These are phyloP conservation scores for Penicillium thymicola DNA, from an alignment of 2,329 filamentous ascomycete genomes.

Conservation along the genomic window DNA sequence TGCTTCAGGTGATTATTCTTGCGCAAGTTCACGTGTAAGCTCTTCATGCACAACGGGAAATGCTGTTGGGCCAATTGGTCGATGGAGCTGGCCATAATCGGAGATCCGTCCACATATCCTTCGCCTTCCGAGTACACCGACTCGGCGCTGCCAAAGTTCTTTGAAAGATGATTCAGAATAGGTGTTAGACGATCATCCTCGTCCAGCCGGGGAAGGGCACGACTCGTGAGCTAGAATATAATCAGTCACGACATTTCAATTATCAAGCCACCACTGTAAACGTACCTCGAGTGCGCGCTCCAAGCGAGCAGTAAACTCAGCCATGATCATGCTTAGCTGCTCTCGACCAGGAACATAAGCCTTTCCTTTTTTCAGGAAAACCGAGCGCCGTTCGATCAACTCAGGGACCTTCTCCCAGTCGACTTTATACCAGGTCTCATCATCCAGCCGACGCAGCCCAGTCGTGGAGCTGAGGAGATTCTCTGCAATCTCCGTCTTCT, in stretches of 20 bases:
- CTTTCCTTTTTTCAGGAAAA: slow-evolving; percentile 75
- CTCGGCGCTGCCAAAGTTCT: slow-evolving; percentile 92
- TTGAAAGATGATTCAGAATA: slow-evolving; percentile 78
- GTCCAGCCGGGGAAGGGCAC: slow-evolving; percentile 84
- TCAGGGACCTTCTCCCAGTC: slow-evolving; percentile 94
- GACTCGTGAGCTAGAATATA: slow-evolving; percentile 68
- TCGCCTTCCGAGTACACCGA: slow-evolving; percentile 69
- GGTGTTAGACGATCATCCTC: slow-evolving; percentile 88
- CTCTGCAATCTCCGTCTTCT: slow-evolving; percentile 65
- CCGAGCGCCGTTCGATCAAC: slow-evolving; percentile 73
- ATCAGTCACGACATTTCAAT: slow-evolving; percentile 17
- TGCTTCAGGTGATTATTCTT: slow-evolving; percentile 91
- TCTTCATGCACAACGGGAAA: slow-evolving; percentile 92
- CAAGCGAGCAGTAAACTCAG: slow-evolving; percentile 76
- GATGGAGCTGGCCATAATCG: slow-evolving; percentile 74
- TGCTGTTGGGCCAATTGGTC: slow-evolving; percentile 72
- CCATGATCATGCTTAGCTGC: slow-evolving; percentile 82
- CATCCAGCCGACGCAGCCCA: slow-evolving; percentile 56
- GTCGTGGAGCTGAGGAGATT: slow-evolving; percentile 60
- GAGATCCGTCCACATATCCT: slow-evolving; percentile 63
- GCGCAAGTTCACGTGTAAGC: slow-evolving; percentile 79
- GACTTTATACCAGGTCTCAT: slow-evolving; percentile 92
- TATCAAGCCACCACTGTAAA: slow-evolving; percentile 9
- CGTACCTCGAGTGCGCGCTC: slow-evolving; percentile 78
- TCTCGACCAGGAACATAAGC: slow-evolving; percentile 87